phyloP scores from a whole-genome alignment of 139 green algal species.

The Haematococcus lacustris region DNA sequence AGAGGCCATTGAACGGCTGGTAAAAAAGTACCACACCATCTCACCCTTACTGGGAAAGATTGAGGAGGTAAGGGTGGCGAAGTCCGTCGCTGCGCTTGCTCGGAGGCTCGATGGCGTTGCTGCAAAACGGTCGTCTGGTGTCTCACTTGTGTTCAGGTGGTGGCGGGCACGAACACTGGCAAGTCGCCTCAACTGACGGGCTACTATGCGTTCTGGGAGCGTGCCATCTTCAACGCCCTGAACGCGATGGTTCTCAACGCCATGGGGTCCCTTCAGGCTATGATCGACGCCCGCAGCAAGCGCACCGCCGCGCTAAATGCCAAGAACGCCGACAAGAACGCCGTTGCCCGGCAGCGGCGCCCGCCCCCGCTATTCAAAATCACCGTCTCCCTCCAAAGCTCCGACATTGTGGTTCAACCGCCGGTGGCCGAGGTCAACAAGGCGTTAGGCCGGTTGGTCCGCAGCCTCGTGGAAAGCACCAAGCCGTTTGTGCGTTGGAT shows the following conservation, averaged over 20 bases:
- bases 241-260: slow-evolving; percentile 63
- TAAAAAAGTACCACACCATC: slow-evolving; percentile 77
- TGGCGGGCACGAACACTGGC: slow-evolving; percentile 78
- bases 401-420: slow-evolving; percentile 76
- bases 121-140: too few relatives aligned
- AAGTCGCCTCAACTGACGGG: slow-evolving; percentile 55
- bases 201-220: slow-evolving; percentile 88
- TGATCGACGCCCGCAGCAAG: slow-evolving; percentile 18
- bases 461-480: slow-evolving; percentile 62
- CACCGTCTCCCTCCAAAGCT: slow-evolving; percentile 50
- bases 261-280: slow-evolving; percentile 52
- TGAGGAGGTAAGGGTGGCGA: slow-evolving; percentile 27
- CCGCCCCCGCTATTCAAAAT: slow-evolving; percentile 56
- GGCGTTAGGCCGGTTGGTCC: slow-evolving; percentile 50
- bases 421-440: slow-evolving; percentile 70
- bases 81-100: too few relatives aligned
- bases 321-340: neutral
- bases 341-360: neutral
- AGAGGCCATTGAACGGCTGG: slow-evolving; percentile 61
- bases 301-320: neutral
- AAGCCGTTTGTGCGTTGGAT: slow-evolving; percentile 86
- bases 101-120: too few relatives aligned
- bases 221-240: slow-evolving; percentile 73
- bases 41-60: slow-evolving; percentile 74
- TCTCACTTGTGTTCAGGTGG: too few relatives aligned